Conservation (phyloP, 768 basidiomycete genomes). For the Russula abietina region DNA sequence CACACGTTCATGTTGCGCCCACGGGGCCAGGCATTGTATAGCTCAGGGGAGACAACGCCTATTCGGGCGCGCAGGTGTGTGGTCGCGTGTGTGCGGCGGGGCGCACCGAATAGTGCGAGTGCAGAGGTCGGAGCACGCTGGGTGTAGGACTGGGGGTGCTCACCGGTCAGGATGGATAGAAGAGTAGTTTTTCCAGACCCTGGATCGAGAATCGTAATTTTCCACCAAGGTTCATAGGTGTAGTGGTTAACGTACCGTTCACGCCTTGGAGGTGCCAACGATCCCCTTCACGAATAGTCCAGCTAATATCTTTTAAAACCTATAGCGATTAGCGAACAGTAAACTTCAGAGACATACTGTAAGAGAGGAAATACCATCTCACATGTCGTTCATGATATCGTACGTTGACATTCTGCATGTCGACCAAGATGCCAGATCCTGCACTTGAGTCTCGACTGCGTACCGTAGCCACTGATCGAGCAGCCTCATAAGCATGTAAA, state of each 20-base stretch:
- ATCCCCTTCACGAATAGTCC: conserved; percentile 77
- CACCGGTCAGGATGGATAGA: conserved; percentile 82
- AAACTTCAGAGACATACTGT: neutral
- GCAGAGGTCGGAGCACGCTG: conserved; percentile 41
- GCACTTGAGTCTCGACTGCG: neutral
- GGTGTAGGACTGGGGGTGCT: conserved; percentile 92
- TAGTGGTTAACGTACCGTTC: conserved; percentile 52
- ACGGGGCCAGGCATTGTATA: conserved; percentile 86
- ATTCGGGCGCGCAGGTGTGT: conserved; percentile 58
- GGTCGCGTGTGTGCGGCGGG: conserved; percentile 63
- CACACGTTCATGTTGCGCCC: conserved; percentile 60
- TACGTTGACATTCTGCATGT: conserved; percentile 63
- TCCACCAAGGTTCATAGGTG: neutral
- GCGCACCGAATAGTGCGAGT: conserved; percentile 54
- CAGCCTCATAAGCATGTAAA: neutral
- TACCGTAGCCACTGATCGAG: neutral
- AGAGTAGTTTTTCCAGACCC: conserved; percentile 96
- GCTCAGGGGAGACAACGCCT: conserved; percentile 82
- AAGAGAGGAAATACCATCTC: neutral
- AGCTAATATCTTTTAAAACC: conserved; percentile 73
- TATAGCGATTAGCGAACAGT: conserved; percentile 31
- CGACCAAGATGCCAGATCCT: conserved; percentile 43
- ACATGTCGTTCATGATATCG: conserved; percentile 49
- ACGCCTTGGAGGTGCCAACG: conserved; percentile 87
- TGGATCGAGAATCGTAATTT: conserved; percentile 27